phyloP scores from a whole-genome alignment of 257 asterid genomes.

The Avicennia marina region DNA sequence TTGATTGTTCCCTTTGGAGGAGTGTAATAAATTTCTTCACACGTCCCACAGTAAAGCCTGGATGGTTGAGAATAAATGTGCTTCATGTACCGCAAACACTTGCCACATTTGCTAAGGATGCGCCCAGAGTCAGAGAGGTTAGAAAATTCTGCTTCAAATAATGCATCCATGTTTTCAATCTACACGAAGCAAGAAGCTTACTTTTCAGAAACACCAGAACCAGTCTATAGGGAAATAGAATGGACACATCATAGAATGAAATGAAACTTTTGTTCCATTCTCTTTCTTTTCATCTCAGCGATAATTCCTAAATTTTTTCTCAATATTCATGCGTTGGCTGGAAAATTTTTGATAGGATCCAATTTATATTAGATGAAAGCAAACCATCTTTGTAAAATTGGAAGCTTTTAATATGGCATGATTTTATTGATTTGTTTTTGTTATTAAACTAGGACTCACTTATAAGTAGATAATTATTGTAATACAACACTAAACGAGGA shows the following conservation, averaged over 20 bases:
- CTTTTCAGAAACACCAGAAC: slow-evolving; percentile 13
- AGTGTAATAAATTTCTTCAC: slow-evolving; percentile 90
- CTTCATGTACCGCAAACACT: slow-evolving; percentile 91
- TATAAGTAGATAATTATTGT: no score
- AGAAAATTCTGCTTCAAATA: slow-evolving; percentile 94
- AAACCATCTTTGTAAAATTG: no score
- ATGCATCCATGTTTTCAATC: slow-evolving; percentile 92
- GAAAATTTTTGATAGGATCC: no score
- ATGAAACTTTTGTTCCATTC: background rate
- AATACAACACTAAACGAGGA: no score
- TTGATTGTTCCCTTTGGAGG: slow-evolving; percentile 83
- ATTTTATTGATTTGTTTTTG: no score
- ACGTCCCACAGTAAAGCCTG: slow-evolving; percentile 76
- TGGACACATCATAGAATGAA: background rate
- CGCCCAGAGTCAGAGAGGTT: slow-evolving; percentile 88
- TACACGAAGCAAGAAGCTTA: slow-evolving; percentile 26
- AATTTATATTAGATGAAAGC: no score
- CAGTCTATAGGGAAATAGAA: slow-evolving; percentile 1
- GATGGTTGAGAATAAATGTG: slow-evolving; percentile 80
- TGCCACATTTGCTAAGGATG: slow-evolving; percentile 83
- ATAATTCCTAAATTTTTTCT: background rate
- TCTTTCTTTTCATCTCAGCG: background rate
- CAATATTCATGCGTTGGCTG: background rate
- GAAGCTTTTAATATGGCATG: no score
- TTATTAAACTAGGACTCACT: no score